These are phyloP conservation scores for Dalbergia oliveri DNA, from an alignment of 306 rosid species.

Conservation along the genomic window DNA sequence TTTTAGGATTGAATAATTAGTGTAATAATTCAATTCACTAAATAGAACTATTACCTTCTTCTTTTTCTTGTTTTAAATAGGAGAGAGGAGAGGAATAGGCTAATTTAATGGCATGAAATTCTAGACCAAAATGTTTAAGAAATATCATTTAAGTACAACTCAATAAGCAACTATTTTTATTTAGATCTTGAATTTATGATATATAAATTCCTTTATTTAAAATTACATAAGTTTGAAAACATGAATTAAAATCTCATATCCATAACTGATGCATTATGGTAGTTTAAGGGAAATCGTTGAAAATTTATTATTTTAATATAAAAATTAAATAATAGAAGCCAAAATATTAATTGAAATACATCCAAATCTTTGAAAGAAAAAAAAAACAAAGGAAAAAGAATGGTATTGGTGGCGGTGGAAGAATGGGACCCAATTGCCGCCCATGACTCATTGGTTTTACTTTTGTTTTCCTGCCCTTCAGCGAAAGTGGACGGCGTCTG, in stretches of 20 bases:
- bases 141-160: too few relatives aligned
- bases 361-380: background rate
- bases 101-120: too few relatives aligned
- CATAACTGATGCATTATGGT: too few relatives aligned
- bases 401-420: conserved; percentile 31
- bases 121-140: too few relatives aligned
- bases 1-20: too few relatives aligned
- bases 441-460: background rate
- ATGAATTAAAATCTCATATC: background rate
- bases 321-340: background rate
- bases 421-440: conserved; percentile 44
- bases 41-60: too few relatives aligned
- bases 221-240: background rate
- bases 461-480: background rate
- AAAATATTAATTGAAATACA: background rate
- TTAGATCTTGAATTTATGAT: background rate
- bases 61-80: too few relatives aligned
- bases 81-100: too few relatives aligned
- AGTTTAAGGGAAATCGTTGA: too few relatives aligned
- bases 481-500: conserved; percentile 24
- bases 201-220: background rate
- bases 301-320: too few relatives aligned
- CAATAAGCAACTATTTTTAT: background rate
- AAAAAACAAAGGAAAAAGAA: background rate
- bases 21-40: too few relatives aligned